Base-by-base conservation (phyloP, 2,329 filamentous ascomycete species). In the Penicillium sp. region DNA sequence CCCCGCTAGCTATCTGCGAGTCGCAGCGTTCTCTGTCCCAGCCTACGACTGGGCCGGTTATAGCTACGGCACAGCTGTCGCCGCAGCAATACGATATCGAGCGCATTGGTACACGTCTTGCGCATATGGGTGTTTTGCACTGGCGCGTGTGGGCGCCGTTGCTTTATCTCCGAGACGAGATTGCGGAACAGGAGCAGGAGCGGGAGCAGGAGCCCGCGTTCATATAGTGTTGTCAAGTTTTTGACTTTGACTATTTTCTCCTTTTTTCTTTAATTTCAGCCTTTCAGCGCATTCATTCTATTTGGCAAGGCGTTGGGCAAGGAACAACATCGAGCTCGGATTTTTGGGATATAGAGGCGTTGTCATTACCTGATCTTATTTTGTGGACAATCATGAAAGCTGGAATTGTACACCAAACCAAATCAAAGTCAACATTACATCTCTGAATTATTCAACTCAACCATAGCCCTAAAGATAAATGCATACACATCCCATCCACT, bases 81-180 rank as follows among this genome's bases (percentile, higher is more conserved):
- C 58, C 67, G 18, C 65, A 66, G 31, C 63, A 66, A 28, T 59
- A 62, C 28, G 66, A 69, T 47, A 57, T 72, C 3, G 69, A 73
- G 43, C 64, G 66, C 50, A 81, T 95, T 67, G 83, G 88, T 1
- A 86, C 84, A 39, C 83, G 88, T 40, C 78, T 95, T 44, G 86
- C 89, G 5, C 92, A 96, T 64, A 82, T 96, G 39, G 83, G 88
- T 12, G 78, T 93, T 5, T 73, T 97, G 23, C 90, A 96, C 70
- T 96, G 91, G 90, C 81, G 88, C 42, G 86, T 95, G 3, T 97
- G 91, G 89, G 81, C 81, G 1, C 81, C 82, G 2, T 75, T 95
- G 46, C 82, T 87, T 10, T 95, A 95, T 46, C 58, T 67, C 23
- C 57, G 63, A 20, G 66, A 70, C 33, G 53, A 55, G 41, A 54